Base-by-base conservation (phyloP, 352 stramenopile genomes). In the Globisporangium spinosum region DNA sequence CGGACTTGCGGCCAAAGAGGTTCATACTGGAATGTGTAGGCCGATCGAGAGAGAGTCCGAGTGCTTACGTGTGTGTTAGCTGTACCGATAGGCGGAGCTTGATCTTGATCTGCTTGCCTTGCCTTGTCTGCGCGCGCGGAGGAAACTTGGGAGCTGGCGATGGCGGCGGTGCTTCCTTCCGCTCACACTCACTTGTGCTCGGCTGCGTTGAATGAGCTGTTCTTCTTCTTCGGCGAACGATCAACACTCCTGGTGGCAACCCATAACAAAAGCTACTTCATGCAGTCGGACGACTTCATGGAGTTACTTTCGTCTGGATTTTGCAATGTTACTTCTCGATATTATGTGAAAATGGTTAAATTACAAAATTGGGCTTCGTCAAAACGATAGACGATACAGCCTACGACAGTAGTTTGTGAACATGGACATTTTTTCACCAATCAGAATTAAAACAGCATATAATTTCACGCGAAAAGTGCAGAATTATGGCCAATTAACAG, bases 1-100 rank as follows among this genome's bases (percentile, higher is more conserved):
- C 77, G 23, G 80, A 75, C 71, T 95, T 95, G 45, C 87, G 85
- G 2, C 89, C 87, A 67, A 97, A 97, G 69, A 95, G 75, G 70
- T 95, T 95, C 89, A 97, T 97, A 58, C 1, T 40, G 54, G 15
- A 23, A 22, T 15, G 64, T 12, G 34, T 23, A 13, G n/a, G 34
- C 20, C 23, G 17, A 4, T 20, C 40, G 38, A 64, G 38, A 53
- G 20, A n/a, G 7, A 40, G 57, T n/a, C 1, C 15, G 43, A 22
- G 43, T 49, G 15, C 15, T 47, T 47, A 47, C 20, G 38, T 47
- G 40, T 47, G 40, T 8, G 40, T 49, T 17, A 3, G 40, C n/a
- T 20, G 40, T n/a, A n/a, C 6, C 10, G 35, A 40, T 13, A 45
- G 10, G 38, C 13, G 40, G 43, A 20, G 43, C 17, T 51, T 22